phyloP scores from a whole-genome alignment of 2,329 filamentous ascomycete species.

The Ustilaginoidea virens region DNA sequence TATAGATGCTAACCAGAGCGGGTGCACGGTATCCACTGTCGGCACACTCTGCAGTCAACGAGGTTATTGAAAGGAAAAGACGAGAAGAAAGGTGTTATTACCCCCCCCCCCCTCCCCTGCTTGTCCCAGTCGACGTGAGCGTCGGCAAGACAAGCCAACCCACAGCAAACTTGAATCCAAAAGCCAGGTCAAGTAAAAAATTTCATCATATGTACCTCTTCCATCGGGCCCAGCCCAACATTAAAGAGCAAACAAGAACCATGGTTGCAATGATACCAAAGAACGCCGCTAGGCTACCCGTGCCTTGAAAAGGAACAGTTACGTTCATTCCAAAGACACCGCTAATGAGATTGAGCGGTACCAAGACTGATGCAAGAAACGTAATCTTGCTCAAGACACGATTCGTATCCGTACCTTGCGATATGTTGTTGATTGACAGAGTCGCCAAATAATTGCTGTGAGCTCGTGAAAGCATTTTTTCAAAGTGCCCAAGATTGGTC shows the following conservation, averaged over 20 bases:
- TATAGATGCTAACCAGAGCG: too few relatives aligned
- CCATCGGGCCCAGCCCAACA: slow-evolving; percentile 29
- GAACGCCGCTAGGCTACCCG: slow-evolving; percentile 38
- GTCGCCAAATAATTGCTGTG: slow-evolving; percentile 96
- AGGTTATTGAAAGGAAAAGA: too few relatives aligned
- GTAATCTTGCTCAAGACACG: slow-evolving; percentile 89
- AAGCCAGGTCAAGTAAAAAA: too few relatives aligned
- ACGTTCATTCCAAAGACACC: slow-evolving; percentile 86
- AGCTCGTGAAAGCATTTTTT: slow-evolving; percentile 89
- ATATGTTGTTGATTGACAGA: slow-evolving; percentile 80
- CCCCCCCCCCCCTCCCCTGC: too few relatives aligned
- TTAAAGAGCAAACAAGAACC: slow-evolving; percentile 31
- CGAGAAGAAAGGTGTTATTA: too few relatives aligned
- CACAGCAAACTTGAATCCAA: too few relatives aligned
- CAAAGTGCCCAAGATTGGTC: slow-evolving; percentile 86
- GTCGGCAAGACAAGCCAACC: too few relatives aligned
- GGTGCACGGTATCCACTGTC: too few relatives aligned
- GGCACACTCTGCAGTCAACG: too few relatives aligned
- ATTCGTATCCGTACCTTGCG: slow-evolving; percentile 78
- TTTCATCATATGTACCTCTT: slow-evolving; percentile 31
- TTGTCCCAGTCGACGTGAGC: too few relatives aligned
- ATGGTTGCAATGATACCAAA: slow-evolving; percentile 37
- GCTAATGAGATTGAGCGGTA: slow-evolving; percentile 85
- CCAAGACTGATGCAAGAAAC: slow-evolving; percentile 83
- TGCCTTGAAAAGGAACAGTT: slow-evolving; percentile 44